Evolutionary conservation across 805 yeast genomes (phyloP).

Genomic region (Kodamaea laetipori): DNA sequence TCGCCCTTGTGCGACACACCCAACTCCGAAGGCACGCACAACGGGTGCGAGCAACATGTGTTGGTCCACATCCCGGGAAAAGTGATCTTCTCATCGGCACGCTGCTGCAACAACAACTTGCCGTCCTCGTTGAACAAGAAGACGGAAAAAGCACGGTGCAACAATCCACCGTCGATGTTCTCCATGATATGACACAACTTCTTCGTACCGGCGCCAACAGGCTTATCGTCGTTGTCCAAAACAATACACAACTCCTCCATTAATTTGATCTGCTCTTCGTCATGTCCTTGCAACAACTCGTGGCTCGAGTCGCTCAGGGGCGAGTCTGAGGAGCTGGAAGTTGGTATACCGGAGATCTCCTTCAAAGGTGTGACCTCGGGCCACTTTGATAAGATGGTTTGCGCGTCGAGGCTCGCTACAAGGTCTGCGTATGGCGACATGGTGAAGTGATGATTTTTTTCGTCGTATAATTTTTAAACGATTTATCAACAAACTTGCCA

Average conservation of each 20-base stretch:
- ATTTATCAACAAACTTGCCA: background rate
- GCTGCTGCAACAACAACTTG: constrained; percentile 83
- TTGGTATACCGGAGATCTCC: constrained; percentile 59
- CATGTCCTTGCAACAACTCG: constrained; percentile 78
- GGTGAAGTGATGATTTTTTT: constrained; percentile 3
- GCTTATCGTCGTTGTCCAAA: constrained; percentile 80
- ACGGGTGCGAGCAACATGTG: constrained; percentile 98
- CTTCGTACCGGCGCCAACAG: constrained; percentile 92
- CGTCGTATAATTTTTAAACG: background rate
- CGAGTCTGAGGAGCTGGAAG: constrained; percentile 38
- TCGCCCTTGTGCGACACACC: constrained; percentile 44
- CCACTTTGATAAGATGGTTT: constrained; percentile 58
- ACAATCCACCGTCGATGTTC: constrained; percentile 80
- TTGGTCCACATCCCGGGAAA: constrained; percentile 98
- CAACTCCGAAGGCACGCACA: constrained; percentile 78
- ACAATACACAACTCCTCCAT: constrained; percentile 98
- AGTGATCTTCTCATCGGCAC: constrained; percentile 95
- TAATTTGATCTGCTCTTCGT: constrained; percentile 87
- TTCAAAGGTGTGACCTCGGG: constrained; percentile 68
- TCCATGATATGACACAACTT: constrained; percentile 86
- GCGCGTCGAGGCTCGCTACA: constrained; percentile 52
- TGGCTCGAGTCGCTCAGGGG: constrained; percentile 24
- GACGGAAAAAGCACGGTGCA: constrained; percentile 97
- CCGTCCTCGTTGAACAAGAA: constrained; percentile 80
- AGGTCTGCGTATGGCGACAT: constrained; percentile 46